Conservation (phyloP, 1,139 yeast genomes). For the Candida freyschussii region DNA sequence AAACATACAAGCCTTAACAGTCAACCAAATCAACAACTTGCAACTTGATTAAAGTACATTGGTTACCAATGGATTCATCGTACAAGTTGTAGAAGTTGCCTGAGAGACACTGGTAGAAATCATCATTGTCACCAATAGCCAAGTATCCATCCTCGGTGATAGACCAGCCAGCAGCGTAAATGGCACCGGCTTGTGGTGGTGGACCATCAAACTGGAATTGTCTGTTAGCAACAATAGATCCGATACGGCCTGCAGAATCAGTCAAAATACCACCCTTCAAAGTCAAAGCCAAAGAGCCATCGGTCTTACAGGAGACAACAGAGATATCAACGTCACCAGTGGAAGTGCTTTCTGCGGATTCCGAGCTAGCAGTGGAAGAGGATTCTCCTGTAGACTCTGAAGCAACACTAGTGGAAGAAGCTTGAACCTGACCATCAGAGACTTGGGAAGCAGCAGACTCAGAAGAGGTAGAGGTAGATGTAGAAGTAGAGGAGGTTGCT, state of each 20-base stretch:
- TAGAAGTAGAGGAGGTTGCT: slow-evolving; percentile 1
- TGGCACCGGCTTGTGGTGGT: slow-evolving; percentile 85
- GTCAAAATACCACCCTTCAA: slow-evolving; percentile 49
- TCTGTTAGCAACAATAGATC: slow-evolving; percentile 78
- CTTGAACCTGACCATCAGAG: slow-evolving; percentile 39
- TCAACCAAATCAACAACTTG: slow-evolving; percentile 54
- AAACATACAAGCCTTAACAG: slow-evolving; percentile 36
- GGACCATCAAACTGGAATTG: slow-evolving; percentile 89
- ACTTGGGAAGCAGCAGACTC: slow-evolving; percentile 24
- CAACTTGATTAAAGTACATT: slow-evolving; percentile 60
- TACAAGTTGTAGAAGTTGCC: slow-evolving; percentile 80
- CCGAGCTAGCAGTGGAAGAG: too few species aligned
- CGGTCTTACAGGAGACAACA: slow-evolving; percentile 43
- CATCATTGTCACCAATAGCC: slow-evolving; percentile 58
- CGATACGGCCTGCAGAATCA: slow-evolving; percentile 64
- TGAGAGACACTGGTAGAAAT: slow-evolving; percentile 72
- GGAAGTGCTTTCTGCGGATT: too few species aligned
- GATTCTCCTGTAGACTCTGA: too few species aligned
- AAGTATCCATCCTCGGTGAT: slow-evolving; percentile 57
- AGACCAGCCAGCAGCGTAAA: slow-evolving; percentile 82
- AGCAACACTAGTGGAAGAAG: not conserved
- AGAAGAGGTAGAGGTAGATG: slow-evolving; percentile 1
- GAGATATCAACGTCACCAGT: slow-evolving; percentile 26
- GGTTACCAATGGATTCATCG: slow-evolving; percentile 60
- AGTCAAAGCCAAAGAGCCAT: slow-evolving; percentile 49